Conservation (phyloP, 129 eudicot genomes). For the Tagetes erecta region DNA sequence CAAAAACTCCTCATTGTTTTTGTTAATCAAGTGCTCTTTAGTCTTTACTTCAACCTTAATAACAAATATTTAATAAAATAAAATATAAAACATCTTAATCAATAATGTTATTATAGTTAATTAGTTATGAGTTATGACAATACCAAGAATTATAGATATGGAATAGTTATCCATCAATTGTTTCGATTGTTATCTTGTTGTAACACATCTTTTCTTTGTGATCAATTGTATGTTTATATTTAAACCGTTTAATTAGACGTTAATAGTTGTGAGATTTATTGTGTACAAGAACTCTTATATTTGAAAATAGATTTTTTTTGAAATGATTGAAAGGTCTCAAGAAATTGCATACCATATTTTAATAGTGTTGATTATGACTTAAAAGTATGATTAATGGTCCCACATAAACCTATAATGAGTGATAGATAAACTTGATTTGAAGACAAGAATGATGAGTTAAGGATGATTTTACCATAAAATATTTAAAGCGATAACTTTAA, state of each 20-base stretch:
- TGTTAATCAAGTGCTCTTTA: not conserved
- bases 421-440: not conserved
- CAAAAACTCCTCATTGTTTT: not conserved
- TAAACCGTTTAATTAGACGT: not conserved
- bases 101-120: not conserved
- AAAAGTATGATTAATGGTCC: slow-evolving; percentile 7
- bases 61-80: no score
- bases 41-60: no score
- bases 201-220: not conserved
- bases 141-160: not conserved
- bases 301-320: not conserved
- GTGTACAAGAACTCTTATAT: not conserved
- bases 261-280: not conserved
- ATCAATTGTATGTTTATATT: not conserved
- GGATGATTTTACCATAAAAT: not conserved
- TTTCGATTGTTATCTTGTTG: not conserved
- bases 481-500: no score
- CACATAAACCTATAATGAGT: not conserved
- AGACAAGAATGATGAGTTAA: not conserved
- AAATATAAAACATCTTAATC: not conserved
- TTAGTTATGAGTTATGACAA: not conserved
- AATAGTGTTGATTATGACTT: slow-evolving; percentile 8
- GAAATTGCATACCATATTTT: not conserved
- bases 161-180: not conserved
- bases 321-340: not conserved